Percentiles rank a stretch among this genome's conserved stretches.
These are phyloP conservation scores for Boletus pseudo-olivaceus DNA, from an alignment of 768 basidiomycete species.

Conservation along the genomic window DNA sequence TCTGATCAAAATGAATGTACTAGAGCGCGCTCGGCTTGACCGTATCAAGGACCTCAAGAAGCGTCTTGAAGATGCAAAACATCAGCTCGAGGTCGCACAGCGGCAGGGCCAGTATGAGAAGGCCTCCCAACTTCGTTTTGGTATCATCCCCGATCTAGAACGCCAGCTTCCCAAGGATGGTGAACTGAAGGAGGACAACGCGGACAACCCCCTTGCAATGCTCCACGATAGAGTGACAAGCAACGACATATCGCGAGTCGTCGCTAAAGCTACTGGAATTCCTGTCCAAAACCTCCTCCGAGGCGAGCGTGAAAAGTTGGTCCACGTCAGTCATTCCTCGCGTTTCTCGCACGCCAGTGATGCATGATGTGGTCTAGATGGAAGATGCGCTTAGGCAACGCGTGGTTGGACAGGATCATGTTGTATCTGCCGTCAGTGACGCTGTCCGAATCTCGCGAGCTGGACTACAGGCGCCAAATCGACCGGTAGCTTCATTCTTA, in stretches of 20 bases:
- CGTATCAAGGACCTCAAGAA: constrained; percentile 70
- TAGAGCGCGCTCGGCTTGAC: constrained; percentile 67
- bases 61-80: constrained; percentile 76
- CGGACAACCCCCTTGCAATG: constrained; percentile 51
- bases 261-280: constrained; percentile 86
- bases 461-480: constrained; percentile 81
- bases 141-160: constrained; percentile 81
- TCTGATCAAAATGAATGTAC: neutral
- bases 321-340: constrained; percentile 57
- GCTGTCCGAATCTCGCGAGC: constrained; percentile 92
- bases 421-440: constrained; percentile 80
- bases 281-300: constrained; percentile 86
- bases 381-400: constrained; percentile 70
- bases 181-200: constrained; percentile 42
- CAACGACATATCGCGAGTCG: constrained; percentile 85
- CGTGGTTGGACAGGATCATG: constrained; percentile 90
- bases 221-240: constrained; percentile 84
- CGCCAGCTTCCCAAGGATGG: constrained; percentile 58
- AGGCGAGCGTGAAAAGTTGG: constrained; percentile 85
- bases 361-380: constrained; percentile 53
- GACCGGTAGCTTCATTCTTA: constrained; percentile 90
- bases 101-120: constrained; percentile 83
- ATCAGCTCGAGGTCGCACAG: constrained; percentile 84
- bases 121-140: constrained; percentile 80
- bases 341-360: neutral